Base-by-base conservation (phyloP, 2,329 filamentous ascomycete genomes). In the Diplodia mutila region DNA sequence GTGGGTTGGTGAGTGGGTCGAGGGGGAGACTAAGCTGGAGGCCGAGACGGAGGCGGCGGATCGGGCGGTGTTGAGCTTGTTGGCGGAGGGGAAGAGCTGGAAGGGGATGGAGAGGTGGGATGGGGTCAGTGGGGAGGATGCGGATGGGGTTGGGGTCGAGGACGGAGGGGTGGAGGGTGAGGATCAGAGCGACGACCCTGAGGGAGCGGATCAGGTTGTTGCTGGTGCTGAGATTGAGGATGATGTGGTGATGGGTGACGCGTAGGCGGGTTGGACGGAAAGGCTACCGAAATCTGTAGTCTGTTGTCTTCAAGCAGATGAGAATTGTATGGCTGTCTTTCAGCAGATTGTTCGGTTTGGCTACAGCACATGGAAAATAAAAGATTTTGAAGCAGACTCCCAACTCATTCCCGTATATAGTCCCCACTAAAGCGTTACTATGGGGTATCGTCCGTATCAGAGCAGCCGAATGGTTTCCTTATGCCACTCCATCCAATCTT, bases 31-130 rank as follows among this genome's bases (percentile, higher is more conserved):
- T 54, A 76, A 71, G 61, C 69, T 79, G 42, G 77, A 79, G 66
- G 77, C 79, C 4, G 78, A 80, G 73, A 78, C 76, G 11, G 75
- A 77, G 48, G 79, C 78, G 63, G 79, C 80, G 29, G 78, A 74
- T 73, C 69, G 70, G 55, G 77, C 75, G n/a, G 64, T 57, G 51
- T 12, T 54, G 49, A 54, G 3, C 21, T 32, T 65, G 49, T 8
- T 34, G 37, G 32, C n/a, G 37, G 52, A 59, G 37, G 39, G 39
- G n/a, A n/a, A 18, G 18, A 52, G n/a, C 14, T 32, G 39, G 52
- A 66, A 14, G 27, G 39, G 29, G 14, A 16, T 27, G 52, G 64
- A 21, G 23, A 25, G 34, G 52, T 12, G 48, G 21, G 23, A 42
- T 25, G 51, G 14, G 3, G 1, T n/a, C 49, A 18, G 23, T 5